Conservation (phyloP, 306 rosid genomes). For the Lathyrus oleraceus region DNA sequence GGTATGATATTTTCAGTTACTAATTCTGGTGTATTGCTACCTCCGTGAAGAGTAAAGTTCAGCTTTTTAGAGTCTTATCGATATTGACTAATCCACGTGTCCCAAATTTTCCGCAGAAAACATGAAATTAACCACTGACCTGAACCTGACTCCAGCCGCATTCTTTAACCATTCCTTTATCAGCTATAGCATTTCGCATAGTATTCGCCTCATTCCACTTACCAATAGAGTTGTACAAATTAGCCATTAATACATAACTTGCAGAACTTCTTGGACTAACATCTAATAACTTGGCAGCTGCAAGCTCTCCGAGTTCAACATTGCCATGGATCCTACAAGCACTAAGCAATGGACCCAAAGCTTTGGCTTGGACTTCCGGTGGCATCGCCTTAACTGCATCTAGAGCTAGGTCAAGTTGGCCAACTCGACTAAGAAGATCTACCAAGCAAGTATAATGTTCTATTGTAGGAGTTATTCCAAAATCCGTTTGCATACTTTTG, state of each 20-base stretch:
- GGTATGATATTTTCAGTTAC: no score
- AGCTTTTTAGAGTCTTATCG: no score
- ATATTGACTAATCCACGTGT: no score
- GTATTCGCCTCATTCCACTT: slow-evolving; percentile 66
- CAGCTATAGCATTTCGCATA: slow-evolving; percentile 53
- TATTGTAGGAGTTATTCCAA: slow-evolving; percentile 50
- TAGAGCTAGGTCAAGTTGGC: slow-evolving; percentile 58
- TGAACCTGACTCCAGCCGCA: slow-evolving; percentile 22
- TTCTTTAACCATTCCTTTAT: slow-evolving; percentile 56
- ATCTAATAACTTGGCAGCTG: slow-evolving; percentile 44
- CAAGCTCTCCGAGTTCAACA: background rate
- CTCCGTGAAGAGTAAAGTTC: no score
- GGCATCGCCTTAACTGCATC: slow-evolving; percentile 63
- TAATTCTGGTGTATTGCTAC: no score
- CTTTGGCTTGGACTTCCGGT: slow-evolving; percentile 46
- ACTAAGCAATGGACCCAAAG: slow-evolving; percentile 67
- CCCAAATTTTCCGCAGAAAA: no score
- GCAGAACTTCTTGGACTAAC: slow-evolving; percentile 41
- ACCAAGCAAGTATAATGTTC: slow-evolving; percentile 68
- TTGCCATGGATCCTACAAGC: slow-evolving; percentile 62
- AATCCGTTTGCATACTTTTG: slow-evolving; percentile 60
- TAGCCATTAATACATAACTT: slow-evolving; percentile 59
- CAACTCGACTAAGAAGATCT: slow-evolving; percentile 67
- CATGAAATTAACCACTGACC: background rate
- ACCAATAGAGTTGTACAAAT: slow-evolving; percentile 59